Evolutionary conservation across 768 basidiomycete species (phyloP), one percentile per base, ranked within the genome.

Genomic region (Hebeloma cylindrosporum): DNA sequence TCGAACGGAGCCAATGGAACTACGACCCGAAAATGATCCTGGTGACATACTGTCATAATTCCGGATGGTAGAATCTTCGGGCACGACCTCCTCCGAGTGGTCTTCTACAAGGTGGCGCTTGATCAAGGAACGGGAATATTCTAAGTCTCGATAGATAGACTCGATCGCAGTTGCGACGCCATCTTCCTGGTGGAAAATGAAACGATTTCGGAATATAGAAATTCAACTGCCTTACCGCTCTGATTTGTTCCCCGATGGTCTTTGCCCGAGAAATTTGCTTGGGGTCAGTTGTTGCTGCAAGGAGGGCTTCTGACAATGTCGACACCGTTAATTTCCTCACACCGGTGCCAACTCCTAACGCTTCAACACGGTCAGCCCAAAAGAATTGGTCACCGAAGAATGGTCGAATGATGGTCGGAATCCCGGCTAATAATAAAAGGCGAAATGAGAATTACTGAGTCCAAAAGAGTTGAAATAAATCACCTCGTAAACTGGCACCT

Each of bases 371-470:
- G 64, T 99, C 92, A 3, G 92, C 91, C 93, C 93, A 98, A 69
- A 97, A 95, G 63, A 87, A 91, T 58, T 97, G 94, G 63, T 97
- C 94, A 2, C 96, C 95, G 57, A 98, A 99, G 78, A 98, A 99
- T 0, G 96, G 95, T 51, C 84, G 85, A 61, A 98, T 92, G 57
- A 99, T 88, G 1, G 94, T 98, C 1, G 96, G 95, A 40, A 93
- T 88, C 6, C 92, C 93, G 48, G 91, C 91, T 89, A 56, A 6
- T 51, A 45, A 35, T 36, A 9, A 29, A 32, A 23, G n/a, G 39
- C n/a, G 26, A 4, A 26, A 26, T 54, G 48, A 50, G 18, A 32
- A 30, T 31, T 30, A 18, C 13, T 17, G 22, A 6, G 21, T 22
- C 21, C 25, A 21, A 37, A 26, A 25, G 23, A 9, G 30, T 16